phyloP scores from a whole-genome alignment of 2,329 filamentous ascomycete species.

The Trichophyton rubrum region DNA sequence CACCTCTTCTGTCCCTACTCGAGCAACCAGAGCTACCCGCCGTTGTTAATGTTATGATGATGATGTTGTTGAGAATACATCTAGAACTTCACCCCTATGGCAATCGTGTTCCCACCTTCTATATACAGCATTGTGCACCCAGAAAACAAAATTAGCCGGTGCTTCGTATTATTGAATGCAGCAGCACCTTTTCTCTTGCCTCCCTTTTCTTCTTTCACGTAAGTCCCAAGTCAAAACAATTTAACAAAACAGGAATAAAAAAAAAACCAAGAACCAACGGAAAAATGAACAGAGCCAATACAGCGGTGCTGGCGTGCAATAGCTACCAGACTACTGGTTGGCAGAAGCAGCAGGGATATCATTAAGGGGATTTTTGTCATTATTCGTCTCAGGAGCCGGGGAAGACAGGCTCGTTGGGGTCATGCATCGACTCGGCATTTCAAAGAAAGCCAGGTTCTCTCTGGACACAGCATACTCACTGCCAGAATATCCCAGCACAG shows the following conservation, averaged over 20 bases:
- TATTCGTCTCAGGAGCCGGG: not conserved
- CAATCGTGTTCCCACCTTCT: not conserved
- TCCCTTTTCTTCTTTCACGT: not conserved
- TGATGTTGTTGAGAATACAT: not conserved
- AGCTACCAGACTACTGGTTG: not conserved
- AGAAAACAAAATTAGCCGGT: not conserved
- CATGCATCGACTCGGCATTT: slow-evolving; percentile 14
- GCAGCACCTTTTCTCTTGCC: not conserved
- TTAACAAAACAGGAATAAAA: not conserved
- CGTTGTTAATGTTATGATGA: not conserved
- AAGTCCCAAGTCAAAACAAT: not conserved
- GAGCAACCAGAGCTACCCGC: not conserved
- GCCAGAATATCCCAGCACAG: slow-evolving; percentile 77
- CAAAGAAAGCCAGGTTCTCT: slow-evolving; percentile 72
- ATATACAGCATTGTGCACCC: not conserved
- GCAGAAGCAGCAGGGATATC: not conserved
- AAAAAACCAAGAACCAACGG: not conserved
- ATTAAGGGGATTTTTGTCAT: not conserved
- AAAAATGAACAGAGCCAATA: not conserved
- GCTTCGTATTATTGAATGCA: not conserved
- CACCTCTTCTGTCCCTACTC: not conserved
- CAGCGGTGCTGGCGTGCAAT: too few relatives aligned
- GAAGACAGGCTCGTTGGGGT: not conserved
- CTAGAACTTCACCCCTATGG: not conserved
- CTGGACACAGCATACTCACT: slow-evolving; percentile 85